Evolutionary conservation across 2,329 filamentous ascomycete genomes (phyloP), one percentile per base, ranked within the genome.

Genomic region (Beauveria asiatica): DNA sequence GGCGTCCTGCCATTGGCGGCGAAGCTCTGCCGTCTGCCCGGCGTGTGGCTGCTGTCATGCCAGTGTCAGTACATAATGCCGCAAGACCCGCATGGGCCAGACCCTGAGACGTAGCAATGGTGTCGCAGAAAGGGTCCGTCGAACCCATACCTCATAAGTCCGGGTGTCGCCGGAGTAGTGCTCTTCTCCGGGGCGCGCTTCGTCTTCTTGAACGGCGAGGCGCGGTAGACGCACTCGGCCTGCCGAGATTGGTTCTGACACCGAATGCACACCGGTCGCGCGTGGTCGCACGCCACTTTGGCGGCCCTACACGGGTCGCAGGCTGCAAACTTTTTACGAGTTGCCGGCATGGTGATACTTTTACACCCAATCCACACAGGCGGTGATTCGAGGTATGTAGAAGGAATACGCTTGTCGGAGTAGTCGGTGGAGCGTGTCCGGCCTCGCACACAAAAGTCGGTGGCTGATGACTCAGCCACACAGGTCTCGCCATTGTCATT

Each of bases 221-320:
- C 42, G 44, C 64, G 61, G 44, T 65, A 66, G 21, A 62, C 54
- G 61, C 65, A 66, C 33, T 59, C 33, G 16, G 27, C n/a, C 16
- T 53, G 45, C 21, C 61, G 63, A 11, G 58, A 57, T 33, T 55
- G 49, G 27, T 62, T 62, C 17, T 51, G 62, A 33, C 69, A 70
- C 13, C 69, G 65, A 23, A 65, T 63, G 46, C 69, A 71, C 19
- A 63, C 63, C 6, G 69, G 68, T 46, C 62, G 49, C n/a, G 57
- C 44, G 60, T 71, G 69, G 55, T 69, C 63, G 61, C 66, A 66
- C 2, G 65, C 67, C 16, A 68, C 58, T 48, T 69, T 69, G 3
- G 67, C 62, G 8, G 55, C 44, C 63, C 72, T 48, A 65, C 73
- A 63, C 57, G 72, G 50, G 63, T 72, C 62, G 65, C 70, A 68